Conservation (phyloP, 169 alveolate species). For the Perkinsus marinus region DNA sequence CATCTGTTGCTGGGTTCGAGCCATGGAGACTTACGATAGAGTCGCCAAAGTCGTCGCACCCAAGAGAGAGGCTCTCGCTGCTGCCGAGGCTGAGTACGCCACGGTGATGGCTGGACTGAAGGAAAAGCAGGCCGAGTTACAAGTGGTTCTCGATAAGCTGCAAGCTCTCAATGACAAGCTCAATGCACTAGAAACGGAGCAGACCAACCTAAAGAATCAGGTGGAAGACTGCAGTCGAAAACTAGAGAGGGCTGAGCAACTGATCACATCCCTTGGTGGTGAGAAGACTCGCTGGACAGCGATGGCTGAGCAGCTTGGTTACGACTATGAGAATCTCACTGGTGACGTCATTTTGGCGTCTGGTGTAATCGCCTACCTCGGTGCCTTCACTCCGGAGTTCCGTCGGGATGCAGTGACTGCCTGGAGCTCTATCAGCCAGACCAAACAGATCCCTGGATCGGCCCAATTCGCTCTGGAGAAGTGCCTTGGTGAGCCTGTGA, state of each 20-base stretch:
- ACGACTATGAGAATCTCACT: constrained; percentile 45
- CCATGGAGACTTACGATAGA: constrained; percentile 58
- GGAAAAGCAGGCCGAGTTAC: constrained; percentile 44
- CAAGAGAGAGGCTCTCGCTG: constrained; percentile 47
- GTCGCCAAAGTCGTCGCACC: constrained; percentile 62
- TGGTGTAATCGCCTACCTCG: constrained; percentile 70
- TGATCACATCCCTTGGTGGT: constrained; percentile 69
- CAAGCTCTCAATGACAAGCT: constrained; percentile 40
- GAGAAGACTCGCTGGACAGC: constrained; percentile 75
- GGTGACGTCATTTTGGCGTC: constrained; percentile 74
- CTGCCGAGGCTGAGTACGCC: constrained; percentile 53
- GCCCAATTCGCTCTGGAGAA: constrained; percentile 36
- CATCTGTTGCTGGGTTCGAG: constrained; percentile 60
- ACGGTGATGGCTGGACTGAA: constrained; percentile 33
- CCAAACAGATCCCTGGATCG: constrained; percentile 48
- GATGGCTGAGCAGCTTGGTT: constrained; percentile 47
- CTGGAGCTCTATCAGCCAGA: constrained; percentile 45
- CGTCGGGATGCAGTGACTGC: constrained; percentile 37
- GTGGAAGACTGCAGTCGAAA: constrained; percentile 59
- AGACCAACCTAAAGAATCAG: constrained; percentile 42
- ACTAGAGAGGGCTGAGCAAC: constrained; percentile 63
- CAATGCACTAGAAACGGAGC: constrained; percentile 42
- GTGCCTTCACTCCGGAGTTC: constrained; percentile 70
- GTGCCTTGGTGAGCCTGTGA: constrained; percentile 57
- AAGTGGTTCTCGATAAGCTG: constrained; percentile 37